A percentile compares a stretch with the other conserved stretches of the same genome.
These are phyloP conservation scores for Casuarina cunninghamiana DNA, from an alignment of 306 rosid species.

Conservation along the genomic window DNA sequence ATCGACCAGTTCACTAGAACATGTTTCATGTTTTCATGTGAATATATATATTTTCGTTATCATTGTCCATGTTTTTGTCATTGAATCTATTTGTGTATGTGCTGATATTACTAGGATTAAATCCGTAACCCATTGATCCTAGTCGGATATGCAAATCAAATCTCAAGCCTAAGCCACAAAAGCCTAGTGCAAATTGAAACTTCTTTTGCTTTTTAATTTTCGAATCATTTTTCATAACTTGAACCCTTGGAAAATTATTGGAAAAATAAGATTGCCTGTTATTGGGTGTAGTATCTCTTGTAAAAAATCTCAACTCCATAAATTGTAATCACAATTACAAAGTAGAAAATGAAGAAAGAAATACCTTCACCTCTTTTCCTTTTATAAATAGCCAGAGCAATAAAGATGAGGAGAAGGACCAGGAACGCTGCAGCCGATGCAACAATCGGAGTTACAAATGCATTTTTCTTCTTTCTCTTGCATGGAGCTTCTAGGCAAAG, in stretches of 20 bases:
- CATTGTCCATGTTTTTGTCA: not conserved
- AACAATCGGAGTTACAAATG: slow-evolving; percentile 30
- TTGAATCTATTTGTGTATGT: not conserved
- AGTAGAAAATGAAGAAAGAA: not conserved
- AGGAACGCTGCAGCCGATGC: slow-evolving; percentile 12
- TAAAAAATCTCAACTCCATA: fast-evolving
- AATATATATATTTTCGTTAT: not conserved
- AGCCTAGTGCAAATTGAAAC: not conserved
- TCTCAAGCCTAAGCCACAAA: fast-evolving
- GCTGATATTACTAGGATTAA: not conserved
- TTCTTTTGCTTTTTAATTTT: no score
- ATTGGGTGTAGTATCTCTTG: not conserved
- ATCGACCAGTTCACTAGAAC: no score
- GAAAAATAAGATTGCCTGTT: no score
- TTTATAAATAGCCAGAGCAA: slow-evolving; percentile 6
- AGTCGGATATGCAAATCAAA: no score
- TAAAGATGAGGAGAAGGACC: slow-evolving; percentile 7
- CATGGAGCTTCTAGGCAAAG: slow-evolving; percentile 11
- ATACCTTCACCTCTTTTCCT: slow-evolving; percentile 20
- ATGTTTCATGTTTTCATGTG: no score
- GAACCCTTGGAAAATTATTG: no score
- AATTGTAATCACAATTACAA: not conserved
- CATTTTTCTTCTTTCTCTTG: slow-evolving; percentile 14
- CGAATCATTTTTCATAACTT: not conserved
- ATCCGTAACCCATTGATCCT: not conserved